Percentiles rank a stretch among this genome's conserved stretches.
phyloP scores from a whole-genome alignment of 2,329 filamentous ascomycete species.

The Arthrobotrys musiformis region DNA sequence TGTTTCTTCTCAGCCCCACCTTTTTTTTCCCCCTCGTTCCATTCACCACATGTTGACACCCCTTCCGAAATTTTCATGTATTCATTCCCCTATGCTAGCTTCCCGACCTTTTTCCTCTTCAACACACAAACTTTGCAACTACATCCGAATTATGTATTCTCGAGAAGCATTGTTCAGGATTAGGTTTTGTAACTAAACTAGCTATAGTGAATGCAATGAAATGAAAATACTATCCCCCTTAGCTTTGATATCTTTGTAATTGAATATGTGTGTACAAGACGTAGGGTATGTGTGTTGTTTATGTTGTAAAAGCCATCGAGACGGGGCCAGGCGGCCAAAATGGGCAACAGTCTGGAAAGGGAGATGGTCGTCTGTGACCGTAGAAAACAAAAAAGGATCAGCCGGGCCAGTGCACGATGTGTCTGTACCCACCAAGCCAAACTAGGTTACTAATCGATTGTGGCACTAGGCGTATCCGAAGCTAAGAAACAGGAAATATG shows the following conservation, averaged over 20 bases:
- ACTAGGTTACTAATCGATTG: constrained; percentile 16
- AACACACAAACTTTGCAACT: neutral
- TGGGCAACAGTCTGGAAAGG: constrained; percentile 28
- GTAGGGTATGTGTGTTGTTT: constrained; percentile 16
- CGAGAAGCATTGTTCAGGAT: neutral
- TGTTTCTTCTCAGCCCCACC: neutral
- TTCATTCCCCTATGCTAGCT: neutral
- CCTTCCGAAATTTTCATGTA: neutral
- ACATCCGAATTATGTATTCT: neutral
- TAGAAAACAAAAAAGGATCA: neutral
- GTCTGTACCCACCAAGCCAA: neutral
- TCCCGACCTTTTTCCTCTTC: neutral
- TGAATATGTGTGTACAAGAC: no score
- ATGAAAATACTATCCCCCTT: neutral
- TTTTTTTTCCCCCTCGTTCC: neutral
- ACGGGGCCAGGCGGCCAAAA: constrained; percentile 25
- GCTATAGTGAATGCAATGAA: no score
- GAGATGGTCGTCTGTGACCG: neutral
- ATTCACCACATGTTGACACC: neutral
- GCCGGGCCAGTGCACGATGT: neutral
- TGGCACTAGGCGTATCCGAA: constrained; percentile 4
- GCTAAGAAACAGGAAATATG: constrained; percentile 7
- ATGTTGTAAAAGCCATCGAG: constrained; percentile 27
- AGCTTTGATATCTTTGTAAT: neutral
- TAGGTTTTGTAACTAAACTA: neutral